Conservation (phyloP, 2,329 filamentous ascomycete species). For the Pseudogymnoascus sp. region DNA sequence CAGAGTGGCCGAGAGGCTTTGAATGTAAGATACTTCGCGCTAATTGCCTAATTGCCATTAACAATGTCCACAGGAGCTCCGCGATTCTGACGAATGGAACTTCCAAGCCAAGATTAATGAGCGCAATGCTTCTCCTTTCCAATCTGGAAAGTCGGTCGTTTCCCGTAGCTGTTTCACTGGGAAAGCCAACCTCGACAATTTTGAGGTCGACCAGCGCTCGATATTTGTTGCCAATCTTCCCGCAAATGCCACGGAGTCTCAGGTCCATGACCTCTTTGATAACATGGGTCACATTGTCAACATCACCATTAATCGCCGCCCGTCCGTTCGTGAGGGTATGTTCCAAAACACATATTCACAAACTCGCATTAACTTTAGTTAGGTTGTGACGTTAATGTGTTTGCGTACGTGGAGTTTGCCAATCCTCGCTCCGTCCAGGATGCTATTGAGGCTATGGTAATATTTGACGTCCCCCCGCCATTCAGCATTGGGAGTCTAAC, state of each 20-base stretch:
- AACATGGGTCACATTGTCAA: conserved; percentile 32
- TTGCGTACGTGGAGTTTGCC: conserved; percentile 30
- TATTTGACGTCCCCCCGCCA: background rate
- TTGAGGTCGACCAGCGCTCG: conserved; percentile 38
- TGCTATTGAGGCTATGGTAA: conserved; percentile 19
- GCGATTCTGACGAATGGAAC: conserved; percentile 19
- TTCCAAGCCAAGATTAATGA: conserved; percentile 15
- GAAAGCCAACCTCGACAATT: conserved; percentile 26
- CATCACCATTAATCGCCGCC: conserved; percentile 25
- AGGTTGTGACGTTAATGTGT: conserved; percentile 26
- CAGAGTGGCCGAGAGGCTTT: conserved; percentile 42
- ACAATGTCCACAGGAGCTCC: conserved; percentile 16
- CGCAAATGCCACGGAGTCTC: conserved; percentile 27
- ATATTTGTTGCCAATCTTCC: conserved; percentile 41
- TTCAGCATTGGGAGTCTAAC: conserved; percentile 6
- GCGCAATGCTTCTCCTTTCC: background rate
- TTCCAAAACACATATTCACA: background rate
- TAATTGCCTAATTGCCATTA: no score
- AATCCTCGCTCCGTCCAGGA: conserved; percentile 16
- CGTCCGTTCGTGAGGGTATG: conserved; percentile 25
- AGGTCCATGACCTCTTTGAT: conserved; percentile 32
- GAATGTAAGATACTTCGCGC: conserved; percentile 28
- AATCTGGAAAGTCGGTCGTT: background rate
- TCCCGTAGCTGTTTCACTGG: background rate
- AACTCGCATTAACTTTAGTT: conserved; percentile 13